Evolutionary conservation across 192 early-diverging fungal genomes (phyloP).

Genomic region (Coemansia umbellata): DNA sequence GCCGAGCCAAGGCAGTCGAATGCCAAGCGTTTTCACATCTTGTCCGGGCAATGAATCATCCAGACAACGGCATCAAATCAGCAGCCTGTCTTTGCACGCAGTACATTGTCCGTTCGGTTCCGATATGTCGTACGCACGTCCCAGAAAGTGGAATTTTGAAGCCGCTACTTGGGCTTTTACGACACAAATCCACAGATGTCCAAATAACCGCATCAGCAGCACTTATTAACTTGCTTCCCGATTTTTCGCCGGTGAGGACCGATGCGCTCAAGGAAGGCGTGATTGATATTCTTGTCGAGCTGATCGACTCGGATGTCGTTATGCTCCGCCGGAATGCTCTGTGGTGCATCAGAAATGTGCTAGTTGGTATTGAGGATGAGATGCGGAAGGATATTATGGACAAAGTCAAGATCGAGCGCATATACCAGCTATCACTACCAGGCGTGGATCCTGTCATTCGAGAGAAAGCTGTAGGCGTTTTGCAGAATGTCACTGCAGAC

Average conservation of each 20-base stretch:
- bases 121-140: slow-evolving; percentile 50
- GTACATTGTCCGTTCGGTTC: slow-evolving; percentile 46
- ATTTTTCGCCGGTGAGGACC: slow-evolving; percentile 36
- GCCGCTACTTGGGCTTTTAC: slow-evolving; percentile 32
- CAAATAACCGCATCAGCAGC: slow-evolving; percentile 40
- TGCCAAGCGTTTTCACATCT: slow-evolving; percentile 21
- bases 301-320: slow-evolving; percentile 11
- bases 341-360: slow-evolving; percentile 43
- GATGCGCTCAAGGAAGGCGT: slow-evolving; percentile 42
- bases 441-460: slow-evolving; percentile 19
- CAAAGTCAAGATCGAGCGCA: slow-evolving; percentile 18
- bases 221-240: slow-evolving; percentile 38
- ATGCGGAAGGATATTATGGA: slow-evolving; percentile 21
- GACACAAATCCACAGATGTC: slow-evolving; percentile 11
- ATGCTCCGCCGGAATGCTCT: slow-evolving; percentile 37
- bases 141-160: slow-evolving; percentile 38
- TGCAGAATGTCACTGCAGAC: slow-evolving; percentile 38
- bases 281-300: slow-evolving; percentile 18
- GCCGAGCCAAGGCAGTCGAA: slow-evolving; percentile 32
- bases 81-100: slow-evolving; percentile 46
- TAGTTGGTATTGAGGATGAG: slow-evolving; percentile 31
- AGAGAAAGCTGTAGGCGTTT: slow-evolving; percentile 32
- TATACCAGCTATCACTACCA: slow-evolving; percentile 11
- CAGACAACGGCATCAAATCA: slow-evolving; percentile 26
- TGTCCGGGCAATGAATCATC: slow-evolving; percentile 33